Conservation (phyloP, 768 basidiomycete genomes). For the Coprinopsis strossmayeri region DNA sequence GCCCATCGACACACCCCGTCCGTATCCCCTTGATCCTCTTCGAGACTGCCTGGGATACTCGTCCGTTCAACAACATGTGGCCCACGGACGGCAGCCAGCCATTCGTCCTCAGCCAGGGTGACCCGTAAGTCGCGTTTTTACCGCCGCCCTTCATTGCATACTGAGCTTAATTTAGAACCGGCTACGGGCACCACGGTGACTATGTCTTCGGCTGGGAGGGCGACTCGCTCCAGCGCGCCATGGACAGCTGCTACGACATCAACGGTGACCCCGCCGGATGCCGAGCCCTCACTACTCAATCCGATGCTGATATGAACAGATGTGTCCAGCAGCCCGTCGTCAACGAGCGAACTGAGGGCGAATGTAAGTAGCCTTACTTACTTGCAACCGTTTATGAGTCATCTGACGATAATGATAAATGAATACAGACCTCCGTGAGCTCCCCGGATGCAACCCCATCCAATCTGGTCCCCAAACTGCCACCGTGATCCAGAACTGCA, state of each 20-base stretch:
- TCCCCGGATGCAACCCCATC: conserved; percentile 8
- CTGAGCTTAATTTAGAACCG: not conserved
- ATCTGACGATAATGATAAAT: not conserved
- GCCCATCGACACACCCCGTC: conserved; percentile 10
- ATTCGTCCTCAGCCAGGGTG: conserved; percentile 8
- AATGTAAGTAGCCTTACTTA: conserved; percentile 4
- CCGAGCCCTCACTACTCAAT: conserved; percentile 7
- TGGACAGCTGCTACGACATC: conserved; percentile 8
- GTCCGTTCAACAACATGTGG: conserved; percentile 9
- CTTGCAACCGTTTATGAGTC: too few species aligned
- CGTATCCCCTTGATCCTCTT: conserved; percentile 10
- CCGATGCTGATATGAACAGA: conserved; percentile 9
- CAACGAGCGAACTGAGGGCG: conserved; percentile 6
- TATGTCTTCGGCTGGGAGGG: conserved; percentile 11
- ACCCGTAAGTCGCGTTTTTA: conserved; percentile 3
- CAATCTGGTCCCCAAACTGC: too few species aligned
- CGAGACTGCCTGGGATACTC: conserved; percentile 11
- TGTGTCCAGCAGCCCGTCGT: conserved; percentile 5
- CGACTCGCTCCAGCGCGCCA: conserved; percentile 9
- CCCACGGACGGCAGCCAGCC: conserved; percentile 10
- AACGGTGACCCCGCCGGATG: conserved; percentile 5
- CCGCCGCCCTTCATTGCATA: not conserved
- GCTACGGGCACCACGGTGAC: conserved; percentile 12
- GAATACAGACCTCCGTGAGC: not conserved
- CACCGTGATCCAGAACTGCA: conserved; percentile 1